Evolutionary conservation across 2,329 filamentous ascomycete genomes (phyloP).

Genomic region (Calonectria pseudoreteaudii): DNA sequence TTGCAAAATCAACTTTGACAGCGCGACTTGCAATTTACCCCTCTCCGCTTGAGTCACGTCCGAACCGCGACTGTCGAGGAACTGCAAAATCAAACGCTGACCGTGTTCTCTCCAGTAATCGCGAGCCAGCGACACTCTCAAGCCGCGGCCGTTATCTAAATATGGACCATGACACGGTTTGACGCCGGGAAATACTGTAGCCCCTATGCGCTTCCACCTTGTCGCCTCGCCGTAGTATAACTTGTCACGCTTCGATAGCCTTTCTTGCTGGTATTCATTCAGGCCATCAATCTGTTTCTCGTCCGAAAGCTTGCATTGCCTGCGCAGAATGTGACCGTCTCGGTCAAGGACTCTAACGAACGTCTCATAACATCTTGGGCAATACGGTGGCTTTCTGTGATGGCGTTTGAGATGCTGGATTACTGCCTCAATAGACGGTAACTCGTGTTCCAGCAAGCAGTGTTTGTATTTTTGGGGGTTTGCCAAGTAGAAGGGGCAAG

Average conservation of each 20-base stretch:
- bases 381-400: not conserved
- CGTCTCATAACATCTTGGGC: not conserved
- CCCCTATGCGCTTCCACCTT: not conserved
- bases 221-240: not conserved
- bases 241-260: not conserved
- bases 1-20: not conserved
- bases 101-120: not conserved
- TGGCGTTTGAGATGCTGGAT: not conserved
- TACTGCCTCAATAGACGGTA: not conserved
- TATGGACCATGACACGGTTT: not conserved
- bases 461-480: not conserved
- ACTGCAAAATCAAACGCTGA: not conserved
- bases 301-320: not conserved
- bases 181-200: not conserved
- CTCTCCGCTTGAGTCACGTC: rapidly evolving
- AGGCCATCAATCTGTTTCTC: not conserved
- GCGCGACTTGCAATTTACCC: not conserved
- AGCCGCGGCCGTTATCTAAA: not conserved
- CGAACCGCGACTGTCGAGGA: rapidly evolving
- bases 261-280: not conserved
- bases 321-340: not conserved
- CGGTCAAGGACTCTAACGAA: not conserved
- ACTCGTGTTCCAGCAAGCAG: not conserved
- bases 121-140: not conserved
- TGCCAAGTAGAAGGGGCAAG: not conserved